Percentiles rank a stretch among this genome's conserved stretches.
These are phyloP conservation scores for Peronospora farinosa DNA, from an alignment of 352 stramenopile species.

Conservation along the genomic window DNA sequence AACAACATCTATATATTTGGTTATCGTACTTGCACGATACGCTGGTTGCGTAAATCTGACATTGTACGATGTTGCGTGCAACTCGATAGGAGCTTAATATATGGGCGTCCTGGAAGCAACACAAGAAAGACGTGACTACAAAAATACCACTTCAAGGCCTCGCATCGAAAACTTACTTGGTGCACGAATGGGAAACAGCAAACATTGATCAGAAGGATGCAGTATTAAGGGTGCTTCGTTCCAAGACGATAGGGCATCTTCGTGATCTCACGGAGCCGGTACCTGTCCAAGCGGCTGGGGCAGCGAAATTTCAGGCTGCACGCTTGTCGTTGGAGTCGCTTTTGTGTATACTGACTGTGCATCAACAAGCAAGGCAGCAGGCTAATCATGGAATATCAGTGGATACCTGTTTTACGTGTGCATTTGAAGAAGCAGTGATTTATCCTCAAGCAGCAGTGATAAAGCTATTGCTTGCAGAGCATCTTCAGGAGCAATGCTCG, in stretches of 20 bases:
- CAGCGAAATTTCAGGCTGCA: constrained; percentile 9
- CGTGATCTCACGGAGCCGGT: constrained; percentile 12
- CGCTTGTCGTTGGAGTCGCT: constrained; percentile 24
- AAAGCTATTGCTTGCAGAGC: constrained; percentile 60
- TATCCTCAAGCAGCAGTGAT: constrained; percentile 51
- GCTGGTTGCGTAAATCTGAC: constrained; percentile 5
- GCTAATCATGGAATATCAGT: constrained; percentile 8
- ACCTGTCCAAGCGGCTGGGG: not conserved
- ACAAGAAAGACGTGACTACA: constrained; percentile 20
- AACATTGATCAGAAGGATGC: constrained; percentile 11
- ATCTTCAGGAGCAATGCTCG: constrained; percentile 68
- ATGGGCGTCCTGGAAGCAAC: constrained; percentile 49
- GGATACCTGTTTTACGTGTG: constrained; percentile 40
- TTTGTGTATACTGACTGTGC: constrained; percentile 14
- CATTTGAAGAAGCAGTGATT: constrained; percentile 31
- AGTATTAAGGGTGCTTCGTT: constrained; percentile 17
- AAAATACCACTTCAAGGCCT: constrained; percentile 46
- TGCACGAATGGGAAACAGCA: constrained; percentile 42
- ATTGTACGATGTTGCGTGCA: constrained; percentile 1
- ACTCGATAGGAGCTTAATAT: constrained; percentile 56
- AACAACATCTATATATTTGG: not conserved
- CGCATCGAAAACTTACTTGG: constrained; percentile 42
- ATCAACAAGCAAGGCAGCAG: constrained; percentile 9
- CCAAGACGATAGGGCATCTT: constrained; percentile 20
- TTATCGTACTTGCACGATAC: not conserved